Conservation (phyloP, 2,329 filamentous ascomycete genomes). For the Beauveria sp. region DNA sequence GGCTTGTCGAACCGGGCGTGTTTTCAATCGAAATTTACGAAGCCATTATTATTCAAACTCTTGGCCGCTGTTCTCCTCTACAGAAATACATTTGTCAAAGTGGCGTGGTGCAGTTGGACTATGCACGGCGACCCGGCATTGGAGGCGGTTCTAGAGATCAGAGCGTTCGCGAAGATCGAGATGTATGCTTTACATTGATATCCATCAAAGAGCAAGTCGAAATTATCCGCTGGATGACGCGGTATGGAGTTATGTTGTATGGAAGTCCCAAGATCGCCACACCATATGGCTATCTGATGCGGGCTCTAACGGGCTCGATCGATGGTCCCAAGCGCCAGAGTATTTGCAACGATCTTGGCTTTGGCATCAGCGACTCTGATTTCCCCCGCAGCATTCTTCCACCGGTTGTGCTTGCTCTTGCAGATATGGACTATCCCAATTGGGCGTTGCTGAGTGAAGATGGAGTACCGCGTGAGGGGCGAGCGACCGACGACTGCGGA, state of each 20-base stretch:
- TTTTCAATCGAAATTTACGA: background rate
- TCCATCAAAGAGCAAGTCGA: background rate
- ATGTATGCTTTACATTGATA: background rate
- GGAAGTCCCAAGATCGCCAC: background rate
- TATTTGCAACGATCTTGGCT: background rate
- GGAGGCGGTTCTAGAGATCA: background rate
- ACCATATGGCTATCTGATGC: background rate
- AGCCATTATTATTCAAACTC: background rate
- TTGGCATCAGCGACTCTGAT: background rate
- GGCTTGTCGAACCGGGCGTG: background rate
- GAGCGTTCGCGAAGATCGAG: background rate
- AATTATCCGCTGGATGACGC: background rate
- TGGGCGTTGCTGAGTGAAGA: background rate
- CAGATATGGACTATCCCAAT: background rate
- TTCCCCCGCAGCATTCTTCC: background rate
- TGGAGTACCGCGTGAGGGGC: background rate
- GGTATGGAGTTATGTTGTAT: background rate
- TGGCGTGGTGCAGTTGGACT: background rate
- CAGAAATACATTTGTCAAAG: background rate
- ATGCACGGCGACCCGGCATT: background rate
- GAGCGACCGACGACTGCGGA: background rate
- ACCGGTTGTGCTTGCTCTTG: background rate
- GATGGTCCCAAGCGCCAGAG: background rate
- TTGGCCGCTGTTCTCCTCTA: background rate
- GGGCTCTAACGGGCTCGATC: background rate